Percentiles rank a stretch among this genome's conserved stretches.
Conservation (phyloP, 371 early-diverging fungal genomes). For the Batrachochytrium dendrobatidis region DNA sequence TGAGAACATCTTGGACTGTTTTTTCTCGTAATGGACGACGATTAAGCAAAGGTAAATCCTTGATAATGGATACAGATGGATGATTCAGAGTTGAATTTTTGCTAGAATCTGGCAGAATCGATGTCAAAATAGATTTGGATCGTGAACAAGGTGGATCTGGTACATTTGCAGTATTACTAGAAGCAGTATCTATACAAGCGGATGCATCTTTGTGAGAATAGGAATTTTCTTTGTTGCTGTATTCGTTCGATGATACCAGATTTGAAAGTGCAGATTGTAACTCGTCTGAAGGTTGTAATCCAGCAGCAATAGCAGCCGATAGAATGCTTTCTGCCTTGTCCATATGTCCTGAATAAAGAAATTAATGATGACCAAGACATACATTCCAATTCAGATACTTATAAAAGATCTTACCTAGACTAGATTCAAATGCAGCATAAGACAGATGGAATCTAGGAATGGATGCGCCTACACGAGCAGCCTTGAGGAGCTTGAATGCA, state of each 20-base stretch:
- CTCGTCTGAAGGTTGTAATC: background rate
- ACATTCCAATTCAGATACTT: background rate
- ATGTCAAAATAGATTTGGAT: background rate
- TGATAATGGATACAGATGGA: background rate
- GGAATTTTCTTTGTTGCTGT: background rate
- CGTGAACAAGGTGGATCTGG: too few relatives aligned
- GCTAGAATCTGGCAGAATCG: background rate
- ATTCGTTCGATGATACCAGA: constrained; percentile 1
- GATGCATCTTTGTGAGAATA: background rate
- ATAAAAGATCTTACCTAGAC: constrained; percentile 13
- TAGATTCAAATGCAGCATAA: constrained; percentile 29
- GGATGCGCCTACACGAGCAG: constrained; percentile 16
- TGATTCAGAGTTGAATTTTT: background rate
- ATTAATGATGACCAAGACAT: background rate
- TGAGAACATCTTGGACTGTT: too few relatives aligned
- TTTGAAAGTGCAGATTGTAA: background rate
- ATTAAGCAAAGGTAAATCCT: background rate
- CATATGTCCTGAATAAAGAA: constrained; percentile 3
- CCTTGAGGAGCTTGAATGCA: constrained; percentile 25
- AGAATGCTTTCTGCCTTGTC: constrained; percentile 15
- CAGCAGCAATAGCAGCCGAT: constrained; percentile 9
- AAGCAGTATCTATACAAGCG: background rate
- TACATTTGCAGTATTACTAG: too few relatives aligned
- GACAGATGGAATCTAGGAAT: constrained; percentile 18
- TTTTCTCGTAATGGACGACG: too few relatives aligned